Base-by-base conservation (phyloP, 2,329 filamentous ascomycete genomes). In the Colletotrichum lindemuthianum region DNA sequence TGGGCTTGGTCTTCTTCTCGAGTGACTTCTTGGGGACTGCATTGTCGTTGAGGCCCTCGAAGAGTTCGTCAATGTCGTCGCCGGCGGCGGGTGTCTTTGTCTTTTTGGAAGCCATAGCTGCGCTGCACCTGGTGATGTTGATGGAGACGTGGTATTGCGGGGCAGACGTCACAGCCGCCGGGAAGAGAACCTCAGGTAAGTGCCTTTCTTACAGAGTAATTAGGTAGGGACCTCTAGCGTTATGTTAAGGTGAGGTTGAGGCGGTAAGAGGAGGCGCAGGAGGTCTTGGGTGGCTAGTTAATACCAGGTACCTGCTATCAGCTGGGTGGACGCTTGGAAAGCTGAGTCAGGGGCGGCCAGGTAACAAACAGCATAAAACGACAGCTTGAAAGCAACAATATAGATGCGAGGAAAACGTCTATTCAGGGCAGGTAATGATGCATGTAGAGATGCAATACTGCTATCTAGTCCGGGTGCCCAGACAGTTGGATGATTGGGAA, bases 61-160 rank as follows among this genome's bases (percentile, higher is more conserved):
- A 88, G 71, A 91, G 85, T 69, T 90, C 86, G 71, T 87, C 86
- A 71, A 91, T 77, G 72, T 89, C 87, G 73, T 89, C 86, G 73
- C 88, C 85, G 67, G 84, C 82, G 40, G 84, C 77, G 51, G 79
- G 74, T 36, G 84, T 78, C 75, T 88, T 89, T 64, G 82, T 77
- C 74, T 86, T 86, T 74, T 86, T 89, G 70, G 85, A 82, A 36
- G 88, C 79, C 87, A 90, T 90, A 70, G 56, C 49, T 39, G 47
- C 53, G 39, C 57, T 43, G 36, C 33, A 56, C 44, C 39, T 60
- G 59, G 33, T 60, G 55, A 16, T 40, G 45, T 41, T 45, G 63
- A 34, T 53, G 54, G 48, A 16, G 37, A 47, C 49, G 63, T 55
- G 40, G 52, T 16, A 51, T 48, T 63, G 63, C 63, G 65, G 54